Base-by-base conservation (phyloP, 805 yeast genomes). In the Hanseniaspora hatyaiensis region DNA sequence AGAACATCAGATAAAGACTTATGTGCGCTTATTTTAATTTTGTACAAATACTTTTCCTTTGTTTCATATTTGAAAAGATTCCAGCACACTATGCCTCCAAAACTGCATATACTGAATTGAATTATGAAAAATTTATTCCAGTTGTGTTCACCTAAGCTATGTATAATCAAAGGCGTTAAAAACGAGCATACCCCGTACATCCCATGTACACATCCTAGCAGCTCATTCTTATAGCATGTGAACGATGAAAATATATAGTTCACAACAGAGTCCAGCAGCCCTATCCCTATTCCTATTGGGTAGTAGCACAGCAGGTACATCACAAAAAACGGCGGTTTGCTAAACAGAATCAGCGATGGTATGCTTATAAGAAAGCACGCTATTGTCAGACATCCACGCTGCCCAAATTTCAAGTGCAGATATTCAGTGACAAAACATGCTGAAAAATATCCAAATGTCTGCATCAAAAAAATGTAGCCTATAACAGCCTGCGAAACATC, bases 161-260 rank as follows among this genome's bases (percentile, higher is more conserved):
- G 74, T 3, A 80, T 78, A 29, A 78, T 58, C 19, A 82, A 70
- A 2, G 94, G 88, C 2, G 85, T 71, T 1, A 78, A 53, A 36
- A 82, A 77, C 1, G 87, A 84, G 1, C 88, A 87, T 3, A 75
- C 54, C 0, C 94, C 94, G 59, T 81, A 82, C 11, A 68, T 57
- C 1, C 84, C 88, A 63, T 82, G 89, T 50, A 74, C 65, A 20
- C 69, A 59, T 1, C 87, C 83, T 62, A 80, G 68, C 50, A 73
- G 66, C 46, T 70, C 73, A 40, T 80, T 76, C 41, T 75, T 70
- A 49, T 76, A 73, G 20, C 68, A 68, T 32, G 52, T 48, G 13
- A 63, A 46, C 39, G 54, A 61, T 1, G 65, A 65, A 39, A 63
- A 52, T 6, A 61, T 46, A 8, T 61, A 62, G 49, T 62, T 63